These are phyloP conservation scores for Cryptococcus sp. DNA, from an alignment of 1,284 basidiomycete genomes.

Conservation along the genomic window DNA sequence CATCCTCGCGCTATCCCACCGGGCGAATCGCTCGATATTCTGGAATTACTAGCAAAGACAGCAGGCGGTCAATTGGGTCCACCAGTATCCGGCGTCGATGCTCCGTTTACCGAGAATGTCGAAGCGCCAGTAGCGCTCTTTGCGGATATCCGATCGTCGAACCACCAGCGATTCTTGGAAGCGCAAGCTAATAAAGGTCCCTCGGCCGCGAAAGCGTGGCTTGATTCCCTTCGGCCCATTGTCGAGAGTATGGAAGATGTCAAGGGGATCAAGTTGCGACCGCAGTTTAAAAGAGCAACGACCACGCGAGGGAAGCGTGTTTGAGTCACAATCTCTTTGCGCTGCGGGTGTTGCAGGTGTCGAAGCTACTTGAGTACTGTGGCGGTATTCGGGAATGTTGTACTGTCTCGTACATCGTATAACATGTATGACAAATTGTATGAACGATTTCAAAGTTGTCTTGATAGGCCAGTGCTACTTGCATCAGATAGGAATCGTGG, in stretches of 20 bases:
- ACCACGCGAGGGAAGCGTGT: too few species aligned
- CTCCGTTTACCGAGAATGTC: slow-evolving; percentile 3
- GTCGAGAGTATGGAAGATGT: slow-evolving; percentile 1
- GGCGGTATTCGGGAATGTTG: too few species aligned
- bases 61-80: slow-evolving; percentile 22
- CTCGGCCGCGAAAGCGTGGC: slow-evolving; percentile 24
- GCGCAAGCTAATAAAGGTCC: slow-evolving; percentile 31
- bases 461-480: too few species aligned
- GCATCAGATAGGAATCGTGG: too few species aligned
- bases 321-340: too few species aligned
- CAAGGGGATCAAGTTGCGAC: background rate
- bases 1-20: slow-evolving; percentile 79
- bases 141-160: slow-evolving; percentile 26
- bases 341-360: too few species aligned
- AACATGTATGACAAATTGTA: too few species aligned
- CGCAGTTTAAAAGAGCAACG: background rate
- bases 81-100: background rate
- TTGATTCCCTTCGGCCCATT: slow-evolving; percentile 26
- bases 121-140: slow-evolving; percentile 37
- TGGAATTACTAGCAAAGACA: slow-evolving; percentile 66
- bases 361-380: too few species aligned
- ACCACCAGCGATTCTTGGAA: slow-evolving; percentile 35
- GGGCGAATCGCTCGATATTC: slow-evolving; percentile 83
- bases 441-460: too few species aligned
- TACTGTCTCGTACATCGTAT: too few species aligned